phyloP scores from a whole-genome alignment of 441 rosid genomes.

The Croton setiger region DNA sequence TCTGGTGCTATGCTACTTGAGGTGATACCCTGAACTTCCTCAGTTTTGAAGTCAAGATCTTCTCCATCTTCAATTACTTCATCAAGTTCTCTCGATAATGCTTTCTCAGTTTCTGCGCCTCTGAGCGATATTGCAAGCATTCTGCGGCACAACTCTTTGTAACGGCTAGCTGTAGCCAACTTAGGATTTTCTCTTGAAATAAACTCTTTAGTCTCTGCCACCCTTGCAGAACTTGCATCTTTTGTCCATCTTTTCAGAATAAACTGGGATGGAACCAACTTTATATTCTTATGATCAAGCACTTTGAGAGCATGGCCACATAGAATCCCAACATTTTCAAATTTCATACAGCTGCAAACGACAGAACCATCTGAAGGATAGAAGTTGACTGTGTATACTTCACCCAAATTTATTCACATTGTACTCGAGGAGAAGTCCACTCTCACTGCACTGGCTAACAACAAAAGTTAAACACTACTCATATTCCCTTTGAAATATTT shows the following conservation, averaged over 20 bases:
- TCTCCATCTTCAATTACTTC: constrained; percentile 17
- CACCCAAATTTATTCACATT: constrained; percentile 14
- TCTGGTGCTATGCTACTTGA: constrained; percentile 1
- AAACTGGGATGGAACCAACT: constrained; percentile 14
- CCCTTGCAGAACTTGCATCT: background rate
- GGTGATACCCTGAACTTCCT: constrained; percentile 4
- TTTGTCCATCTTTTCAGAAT: constrained; percentile 21
- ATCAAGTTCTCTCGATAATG: constrained; percentile 11
- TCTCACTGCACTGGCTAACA: constrained; percentile 8
- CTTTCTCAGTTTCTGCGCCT: constrained; percentile 20
- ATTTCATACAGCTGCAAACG: constrained; percentile 18
- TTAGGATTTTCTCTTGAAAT: background rate
- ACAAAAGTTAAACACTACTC: constrained; percentile 16
- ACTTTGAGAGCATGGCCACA: constrained; percentile 21
- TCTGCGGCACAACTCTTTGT: constrained; percentile 12
- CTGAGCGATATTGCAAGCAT: constrained; percentile 7
- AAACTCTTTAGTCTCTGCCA: background rate
- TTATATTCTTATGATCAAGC: constrained; percentile 17
- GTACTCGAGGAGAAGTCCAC: constrained; percentile 6
- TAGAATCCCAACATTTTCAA: constrained; percentile 20
- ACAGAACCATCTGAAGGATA: constrained; percentile 13
- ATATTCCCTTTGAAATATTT: constrained; percentile 22
- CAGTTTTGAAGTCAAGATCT: constrained; percentile 5
- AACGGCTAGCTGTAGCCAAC: constrained; percentile 15
- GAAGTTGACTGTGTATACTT: constrained; percentile 6